A percentile compares a stretch with the other conserved stretches of the same genome.
Evolutionary conservation across 441 rosid species (phyloP).

Genomic region (Rhodomyrtus psidioides): DNA sequence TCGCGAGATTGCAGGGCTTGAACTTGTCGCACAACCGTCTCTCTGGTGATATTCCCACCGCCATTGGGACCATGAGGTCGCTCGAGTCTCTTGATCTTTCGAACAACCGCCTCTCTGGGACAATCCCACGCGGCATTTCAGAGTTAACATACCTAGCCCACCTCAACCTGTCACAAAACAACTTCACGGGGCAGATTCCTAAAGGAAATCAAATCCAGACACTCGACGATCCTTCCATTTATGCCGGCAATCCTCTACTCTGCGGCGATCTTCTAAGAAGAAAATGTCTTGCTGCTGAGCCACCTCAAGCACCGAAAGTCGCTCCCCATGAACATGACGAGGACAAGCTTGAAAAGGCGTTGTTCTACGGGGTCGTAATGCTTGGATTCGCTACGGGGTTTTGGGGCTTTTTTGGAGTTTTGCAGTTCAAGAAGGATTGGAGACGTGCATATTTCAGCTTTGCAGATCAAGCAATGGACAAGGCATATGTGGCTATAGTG

Average conservation of each 20-base stretch:
- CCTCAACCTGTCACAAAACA: conserved; percentile 12
- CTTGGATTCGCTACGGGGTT: not conserved
- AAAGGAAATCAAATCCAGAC: too few relatives aligned
- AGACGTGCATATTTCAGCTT: not conserved
- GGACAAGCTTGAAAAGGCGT: too few relatives aligned
- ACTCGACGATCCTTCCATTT: too few relatives aligned
- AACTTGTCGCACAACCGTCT: conserved; percentile 20
- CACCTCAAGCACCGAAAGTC: too few relatives aligned
- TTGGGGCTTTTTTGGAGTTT: not conserved
- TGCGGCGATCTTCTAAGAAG: too few relatives aligned
- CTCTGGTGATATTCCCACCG: not conserved
- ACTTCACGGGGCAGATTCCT: conserved; percentile 17
- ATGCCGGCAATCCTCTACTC: conserved; percentile 1
- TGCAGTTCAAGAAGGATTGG: not conserved
- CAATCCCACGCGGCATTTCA: conserved; percentile 6
- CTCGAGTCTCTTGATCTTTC: conserved; percentile 15
- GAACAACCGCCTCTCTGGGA: not conserved
- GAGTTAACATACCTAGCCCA: not conserved
- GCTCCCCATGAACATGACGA: too few relatives aligned
- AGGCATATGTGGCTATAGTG: not conserved
- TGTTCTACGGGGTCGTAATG: too few relatives aligned
- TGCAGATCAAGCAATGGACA: accelerated
- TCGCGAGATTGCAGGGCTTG: not conserved
- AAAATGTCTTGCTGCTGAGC: too few relatives aligned
- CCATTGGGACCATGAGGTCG: conserved; percentile 8